phyloP scores from a whole-genome alignment of 306 rosid genomes.

The Datisca glomerata region DNA sequence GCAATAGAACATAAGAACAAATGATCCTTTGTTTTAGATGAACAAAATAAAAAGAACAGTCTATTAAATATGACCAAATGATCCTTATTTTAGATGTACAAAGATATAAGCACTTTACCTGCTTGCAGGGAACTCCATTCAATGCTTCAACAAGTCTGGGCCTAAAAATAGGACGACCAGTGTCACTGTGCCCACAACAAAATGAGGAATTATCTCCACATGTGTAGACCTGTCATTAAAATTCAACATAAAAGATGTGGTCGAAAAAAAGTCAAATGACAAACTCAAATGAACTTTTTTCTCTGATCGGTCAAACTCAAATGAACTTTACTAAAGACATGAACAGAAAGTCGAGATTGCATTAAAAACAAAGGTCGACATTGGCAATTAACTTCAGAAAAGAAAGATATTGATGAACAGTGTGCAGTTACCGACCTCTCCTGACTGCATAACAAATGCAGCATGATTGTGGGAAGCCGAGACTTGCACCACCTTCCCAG shows the following conservation, averaged over 20 bases:
- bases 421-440: slow-evolving; percentile 55
- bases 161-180: slow-evolving; percentile 68
- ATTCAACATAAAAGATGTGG: no score
- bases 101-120: slow-evolving; percentile 29
- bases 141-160: slow-evolving; percentile 82
- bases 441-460: slow-evolving; percentile 69
- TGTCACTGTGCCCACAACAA: slow-evolving; percentile 84
- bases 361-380: background rate
- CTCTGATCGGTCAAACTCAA: no score
- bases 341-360: background rate
- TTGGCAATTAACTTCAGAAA: no score
- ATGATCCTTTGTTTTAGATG: no score
- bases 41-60: no score
- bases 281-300: no score
- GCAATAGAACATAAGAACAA: no score
- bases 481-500: slow-evolving; percentile 53
- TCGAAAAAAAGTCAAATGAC: no score
- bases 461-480: slow-evolving; percentile 89
- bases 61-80: no score
- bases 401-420: no score
- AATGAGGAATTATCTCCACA: slow-evolving; percentile 87
- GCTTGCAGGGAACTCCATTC: slow-evolving; percentile 72
- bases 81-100: no score
- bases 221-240: slow-evolving; percentile 75
- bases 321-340: no score